Conservation (phyloP, 1,284 basidiomycete genomes). For the Ustilago lituana region DNA sequence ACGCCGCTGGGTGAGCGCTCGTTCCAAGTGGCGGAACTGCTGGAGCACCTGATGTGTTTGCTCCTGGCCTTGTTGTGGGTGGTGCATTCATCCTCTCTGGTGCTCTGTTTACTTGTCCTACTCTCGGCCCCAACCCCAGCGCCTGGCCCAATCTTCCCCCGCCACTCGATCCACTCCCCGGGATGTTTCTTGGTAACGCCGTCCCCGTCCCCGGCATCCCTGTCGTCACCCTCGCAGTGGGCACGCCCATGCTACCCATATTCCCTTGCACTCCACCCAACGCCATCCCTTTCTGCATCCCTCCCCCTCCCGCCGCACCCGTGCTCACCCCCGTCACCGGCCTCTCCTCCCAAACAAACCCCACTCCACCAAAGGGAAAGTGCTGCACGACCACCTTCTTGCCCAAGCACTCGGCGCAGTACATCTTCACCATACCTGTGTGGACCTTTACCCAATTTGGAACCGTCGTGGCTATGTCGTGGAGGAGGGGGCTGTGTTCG, state of each 20-base stretch:
- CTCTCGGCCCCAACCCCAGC: conserved; percentile 4
- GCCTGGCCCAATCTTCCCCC: conserved; percentile 7
- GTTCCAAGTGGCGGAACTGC: conserved; percentile 3
- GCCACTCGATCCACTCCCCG: not conserved
- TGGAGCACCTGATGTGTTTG: too few species aligned
- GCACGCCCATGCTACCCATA: conserved; percentile 38
- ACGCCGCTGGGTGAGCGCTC: not conserved
- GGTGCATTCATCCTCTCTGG: too few species aligned
- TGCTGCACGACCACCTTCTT: conserved; percentile 98
- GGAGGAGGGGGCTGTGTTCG: conserved; percentile 75
- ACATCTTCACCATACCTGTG: conserved; percentile 93
- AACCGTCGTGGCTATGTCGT: conserved; percentile 85
- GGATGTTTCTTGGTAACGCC: not conserved
- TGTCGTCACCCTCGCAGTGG: conserved; percentile 20
- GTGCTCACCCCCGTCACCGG: too few species aligned
- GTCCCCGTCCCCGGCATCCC: not conserved
- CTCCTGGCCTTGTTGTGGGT: too few species aligned
- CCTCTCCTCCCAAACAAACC: conserved; percentile 30
- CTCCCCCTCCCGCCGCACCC: not conserved
- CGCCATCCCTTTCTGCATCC: conserved; percentile 18
- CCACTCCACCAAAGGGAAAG: conserved; percentile 77
- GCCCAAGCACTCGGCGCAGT: conserved; percentile 90
- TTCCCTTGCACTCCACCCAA: conserved; percentile 31
- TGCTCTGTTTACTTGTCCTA: not conserved
- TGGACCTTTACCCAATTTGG: conserved; percentile 89